A percentile compares a stretch with the other conserved stretches of the same genome.
Conservation (phyloP, 805 yeast species). For the Lipomyces yamadae region DNA sequence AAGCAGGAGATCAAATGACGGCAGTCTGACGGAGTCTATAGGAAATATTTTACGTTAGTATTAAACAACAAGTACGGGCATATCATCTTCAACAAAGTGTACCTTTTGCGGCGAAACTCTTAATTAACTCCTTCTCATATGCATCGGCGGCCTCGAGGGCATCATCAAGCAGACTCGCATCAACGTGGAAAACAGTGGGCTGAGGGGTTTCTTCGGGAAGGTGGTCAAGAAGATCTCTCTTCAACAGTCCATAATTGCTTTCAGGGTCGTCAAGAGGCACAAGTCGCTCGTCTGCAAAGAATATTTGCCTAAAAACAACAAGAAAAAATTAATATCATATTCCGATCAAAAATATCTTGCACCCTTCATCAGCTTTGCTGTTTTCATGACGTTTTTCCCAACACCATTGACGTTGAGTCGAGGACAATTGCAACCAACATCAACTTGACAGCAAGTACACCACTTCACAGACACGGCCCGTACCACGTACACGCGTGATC, state of each 20-base stretch:
- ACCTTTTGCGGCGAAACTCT: slow-evolving; percentile 85
- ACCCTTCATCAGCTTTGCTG: not conserved
- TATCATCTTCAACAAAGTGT: not conserved
- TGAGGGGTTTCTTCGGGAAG: slow-evolving; percentile 55
- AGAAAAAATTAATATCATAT: not conserved
- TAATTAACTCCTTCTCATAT: slow-evolving; percentile 83
- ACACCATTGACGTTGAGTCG: not conserved
- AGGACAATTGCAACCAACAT: not conserved
- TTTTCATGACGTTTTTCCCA: not conserved
- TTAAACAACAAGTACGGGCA: not conserved
- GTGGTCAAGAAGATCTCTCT: slow-evolving; percentile 76
- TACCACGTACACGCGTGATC: not conserved
- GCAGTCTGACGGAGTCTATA: slow-evolving; percentile 86
- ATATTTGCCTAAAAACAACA: slow-evolving; percentile 59
- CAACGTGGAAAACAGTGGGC: slow-evolving; percentile 84
- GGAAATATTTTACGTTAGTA: not conserved
- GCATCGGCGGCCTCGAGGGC: slow-evolving; percentile 89
- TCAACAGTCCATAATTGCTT: slow-evolving; percentile 89
- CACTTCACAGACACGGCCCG: not conserved
- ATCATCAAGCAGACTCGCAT: slow-evolving; percentile 72
- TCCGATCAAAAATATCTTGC: not conserved
- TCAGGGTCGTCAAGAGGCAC: slow-evolving; percentile 84
- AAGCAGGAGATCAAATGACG: slow-evolving; percentile 87
- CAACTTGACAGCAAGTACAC: not conserved
- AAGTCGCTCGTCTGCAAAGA: slow-evolving; percentile 93